A percentile compares a stretch with the other conserved stretches of the same genome.
Conservation (phyloP, 352 stramenopile species). For the Globisporangium rhizosaccharum region DNA sequence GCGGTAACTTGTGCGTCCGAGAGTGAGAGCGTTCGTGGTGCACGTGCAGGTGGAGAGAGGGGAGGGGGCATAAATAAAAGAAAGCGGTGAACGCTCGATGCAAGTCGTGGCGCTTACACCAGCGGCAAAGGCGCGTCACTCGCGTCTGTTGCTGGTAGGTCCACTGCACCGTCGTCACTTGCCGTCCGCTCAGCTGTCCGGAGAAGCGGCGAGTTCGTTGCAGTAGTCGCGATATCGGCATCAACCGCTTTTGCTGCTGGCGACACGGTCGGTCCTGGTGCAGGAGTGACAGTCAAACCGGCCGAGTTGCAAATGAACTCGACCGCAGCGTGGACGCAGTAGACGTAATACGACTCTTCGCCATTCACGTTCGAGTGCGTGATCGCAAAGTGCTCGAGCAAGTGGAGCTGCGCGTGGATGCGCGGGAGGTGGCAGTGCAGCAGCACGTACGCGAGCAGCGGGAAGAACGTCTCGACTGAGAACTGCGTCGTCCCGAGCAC, state of each 20-base stretch:
- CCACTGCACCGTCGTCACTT: too few species aligned
- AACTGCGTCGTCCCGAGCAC: conserved; percentile 85
- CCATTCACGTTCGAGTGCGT: conserved; percentile 70
- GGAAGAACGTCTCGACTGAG: conserved; percentile 85
- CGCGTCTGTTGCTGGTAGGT: too few species aligned
- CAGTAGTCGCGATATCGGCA: background rate
- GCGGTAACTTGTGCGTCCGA: too few species aligned
- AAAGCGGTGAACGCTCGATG: too few species aligned
- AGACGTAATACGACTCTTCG: conserved; percentile 88
- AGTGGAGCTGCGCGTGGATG: conserved; percentile 75
- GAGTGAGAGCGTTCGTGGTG: too few species aligned
- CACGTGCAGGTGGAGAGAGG: too few species aligned
- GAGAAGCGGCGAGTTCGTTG: background rate
- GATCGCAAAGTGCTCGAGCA: conserved; percentile 84
- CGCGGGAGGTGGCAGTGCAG: conserved; percentile 64
- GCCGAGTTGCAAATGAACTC: conserved; percentile 82
- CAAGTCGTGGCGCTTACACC: too few species aligned
- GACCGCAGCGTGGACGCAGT: conserved; percentile 79
- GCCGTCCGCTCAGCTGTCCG: too few species aligned
- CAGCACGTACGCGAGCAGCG: conserved; percentile 75
- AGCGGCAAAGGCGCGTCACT: too few species aligned
- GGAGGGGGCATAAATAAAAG: too few species aligned
- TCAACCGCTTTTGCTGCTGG: background rate
- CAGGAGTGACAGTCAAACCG: conserved; percentile 1
- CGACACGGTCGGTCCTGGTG: background rate